Evolutionary conservation across 1,284 basidiomycete genomes (phyloP), one percentile per base, ranked within the genome.

Genomic region (Rhodotorula mucilaginosa): DNA sequence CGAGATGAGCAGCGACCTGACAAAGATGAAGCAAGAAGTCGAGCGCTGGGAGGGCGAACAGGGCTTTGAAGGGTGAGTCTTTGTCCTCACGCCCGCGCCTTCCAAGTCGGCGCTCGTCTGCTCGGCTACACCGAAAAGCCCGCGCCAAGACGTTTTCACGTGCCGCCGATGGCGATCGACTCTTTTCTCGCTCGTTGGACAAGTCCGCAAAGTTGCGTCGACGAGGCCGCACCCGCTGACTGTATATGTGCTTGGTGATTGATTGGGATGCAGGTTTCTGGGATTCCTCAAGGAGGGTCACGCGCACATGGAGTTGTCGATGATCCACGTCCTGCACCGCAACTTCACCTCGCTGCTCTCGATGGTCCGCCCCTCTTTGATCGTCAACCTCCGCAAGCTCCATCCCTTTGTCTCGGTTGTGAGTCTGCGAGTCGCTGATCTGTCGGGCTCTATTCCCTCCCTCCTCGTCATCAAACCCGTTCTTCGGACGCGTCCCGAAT

Each of bases 1-100:
- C 65, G 78, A 77, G 18, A 79, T 86, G 47, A 80, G 79, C 47
- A 83, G 83, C 19, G 83, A 85, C 77, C 75, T 85, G 73, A 79
- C 81, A 4, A 72, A 79, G 70, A 80, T 86, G 80, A 83, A 82
- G 68, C 75, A 76, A 31, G 83, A 84, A 74, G 80, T 85, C 29
- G 84, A 84, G 75, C 80, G 80, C 51, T 84, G 81, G 74, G 85
- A 86, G 73, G 83, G 84, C 16, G 79, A 80, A n/a, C 80, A 81
- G 18, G 84, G 85, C 5, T 83, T 81, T 64, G 78, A 81, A 44
- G 73, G 80, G 48, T 77, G 79, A 26, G 80, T 80, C 46, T 75
- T 13, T 44, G 39, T 44, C 8, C 39, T 44, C 8, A 10, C 39
- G 15, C 49, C 5, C 49, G 19, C 19, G 21, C 13, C 18, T 51